Base-by-base conservation (phyloP, 495 filamentous ascomycete species). In the Penicillium silybi region DNA sequence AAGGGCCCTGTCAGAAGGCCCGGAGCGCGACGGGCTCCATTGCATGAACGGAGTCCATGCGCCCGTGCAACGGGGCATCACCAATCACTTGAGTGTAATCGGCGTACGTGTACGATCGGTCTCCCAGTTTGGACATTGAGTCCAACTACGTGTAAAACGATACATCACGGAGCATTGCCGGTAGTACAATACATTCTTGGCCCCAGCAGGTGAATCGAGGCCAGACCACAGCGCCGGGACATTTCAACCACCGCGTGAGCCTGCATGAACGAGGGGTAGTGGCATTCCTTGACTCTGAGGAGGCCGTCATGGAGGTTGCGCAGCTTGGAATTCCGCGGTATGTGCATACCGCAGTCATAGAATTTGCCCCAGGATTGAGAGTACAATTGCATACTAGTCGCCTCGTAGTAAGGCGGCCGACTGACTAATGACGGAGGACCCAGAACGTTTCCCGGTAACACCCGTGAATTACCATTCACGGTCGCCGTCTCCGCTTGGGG, bases 241-340 rank as follows among this genome's bases (percentile, higher is more conserved):
- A 13, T 44, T 40, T 50, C 37, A 39, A 39, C 16, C 16, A 39
- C 37, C 50, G 41, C 44, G 48, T 41, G 22, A 50, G 46, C 46
- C 44, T 58, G 52, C 42, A 53, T 59, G 44, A 56, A 56, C 44
- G 53, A 56, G 53, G 49, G 53, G 29, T 32, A 32, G 9, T 32
- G 29, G 53, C 44, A 53, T 46, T 46, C 50, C 38, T 54, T 38
- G 26, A 40, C 39, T 39, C 41, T 25, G 27, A 26, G 17, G 39
- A 34, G 37, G 25, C 6, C 26, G 20, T 48, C 44, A 19, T 39
- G 2, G 37, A 6, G 16, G 37, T 39, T 39, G 37, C 16, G 37
- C 37, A 19, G 29, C 29, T 32, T 2, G 29, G 29, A 19, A 39
- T 19, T n/a, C 37, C n/a, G 16, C 18, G 37, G 37, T 39, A 39